phyloP scores from a whole-genome alignment of 140 eudicot species.

The Ambrosia hybrid region DNA sequence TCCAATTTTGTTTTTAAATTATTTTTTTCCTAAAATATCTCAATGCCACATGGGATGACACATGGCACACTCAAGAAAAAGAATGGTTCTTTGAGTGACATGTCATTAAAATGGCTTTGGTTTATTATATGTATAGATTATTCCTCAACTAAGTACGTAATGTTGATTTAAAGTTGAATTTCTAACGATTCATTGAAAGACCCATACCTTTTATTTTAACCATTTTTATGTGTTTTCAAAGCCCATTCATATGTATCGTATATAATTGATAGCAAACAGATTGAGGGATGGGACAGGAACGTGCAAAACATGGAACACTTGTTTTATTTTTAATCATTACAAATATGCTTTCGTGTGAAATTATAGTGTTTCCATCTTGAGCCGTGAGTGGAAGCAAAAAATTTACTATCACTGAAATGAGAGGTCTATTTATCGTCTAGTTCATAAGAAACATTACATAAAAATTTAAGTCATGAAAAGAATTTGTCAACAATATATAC shows the following conservation, averaged over 20 bases:
- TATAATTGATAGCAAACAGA: not conserved
- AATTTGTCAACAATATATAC: not conserved
- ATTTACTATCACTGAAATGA: not conserved
- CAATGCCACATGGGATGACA: too few relatives aligned
- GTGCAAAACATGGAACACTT: not conserved
- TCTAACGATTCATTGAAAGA: not conserved
- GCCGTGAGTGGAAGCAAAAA: not conserved
- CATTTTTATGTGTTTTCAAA: not conserved
- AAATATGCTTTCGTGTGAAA: not conserved
- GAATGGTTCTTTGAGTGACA: too few relatives aligned
- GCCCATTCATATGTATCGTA: not conserved
- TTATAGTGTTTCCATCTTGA: not conserved
- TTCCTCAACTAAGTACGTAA: not conserved
- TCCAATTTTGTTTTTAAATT: too few relatives aligned
- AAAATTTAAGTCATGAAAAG: not conserved
- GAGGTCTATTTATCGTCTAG: not conserved
- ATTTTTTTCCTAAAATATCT: too few relatives aligned
- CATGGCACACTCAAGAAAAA: too few relatives aligned
- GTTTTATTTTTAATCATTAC: not conserved
- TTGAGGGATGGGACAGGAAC: not conserved
- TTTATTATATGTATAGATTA: too few relatives aligned
- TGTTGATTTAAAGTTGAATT: not conserved
- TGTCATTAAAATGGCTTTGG: too few relatives aligned
- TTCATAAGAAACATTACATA: not conserved
- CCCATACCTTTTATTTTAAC: not conserved